Base-by-base conservation (phyloP, 805 yeast genomes). In the Wickerhamomyces bovis region DNA sequence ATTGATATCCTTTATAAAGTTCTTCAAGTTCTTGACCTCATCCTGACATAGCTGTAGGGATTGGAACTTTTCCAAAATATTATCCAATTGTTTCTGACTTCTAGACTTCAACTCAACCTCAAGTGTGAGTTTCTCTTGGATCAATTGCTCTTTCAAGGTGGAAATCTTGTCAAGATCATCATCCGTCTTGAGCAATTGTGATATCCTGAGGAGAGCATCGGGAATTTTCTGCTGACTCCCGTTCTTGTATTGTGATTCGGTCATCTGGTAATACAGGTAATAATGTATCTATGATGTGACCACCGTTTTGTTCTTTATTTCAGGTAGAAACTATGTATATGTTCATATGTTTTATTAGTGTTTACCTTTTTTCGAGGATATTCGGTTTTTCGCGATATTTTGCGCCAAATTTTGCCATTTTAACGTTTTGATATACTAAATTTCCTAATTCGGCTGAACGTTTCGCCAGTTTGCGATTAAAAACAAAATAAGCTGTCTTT, bases 111-210 rank as follows among this genome's bases (percentile, higher is more conserved):
- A 41, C 30, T 55, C 56, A 42, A 83, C 71, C 55, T 88, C 96
- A 12, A 89, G 70, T 3, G 85, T 75, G 0, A 83, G 73, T 61
- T 86, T 87, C 58, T 92, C 96, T 52, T 81, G 82, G 7, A 62
- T 50, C 42, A 85, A 65, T 48, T 80, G 84, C 44, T 74, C 78
- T 46, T 75, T 76, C 25, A 85, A 64, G 9, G 70, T 65, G 11
- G 69, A 65, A 7, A 84, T 72, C 47, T 76, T 79, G 43, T 71
- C 76, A 36, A 83, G 64, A 48, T 85, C 89, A 25, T 68, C 62
- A 39, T 71, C 75, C 39, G 67, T 66, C 46, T 64, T 65, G 9
- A 70, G 51, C 18, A 69, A 51, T 22, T 60, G 63, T 0, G 69
- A 55, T 12, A 70, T 55, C 39, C 60, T 61, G 33, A 53, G 51